Evolutionary conservation across 2,329 filamentous ascomycete species (phyloP), one percentile per base, ranked within the genome.

Genomic region (Nothophaeocryptopus gaeumannii): DNA sequence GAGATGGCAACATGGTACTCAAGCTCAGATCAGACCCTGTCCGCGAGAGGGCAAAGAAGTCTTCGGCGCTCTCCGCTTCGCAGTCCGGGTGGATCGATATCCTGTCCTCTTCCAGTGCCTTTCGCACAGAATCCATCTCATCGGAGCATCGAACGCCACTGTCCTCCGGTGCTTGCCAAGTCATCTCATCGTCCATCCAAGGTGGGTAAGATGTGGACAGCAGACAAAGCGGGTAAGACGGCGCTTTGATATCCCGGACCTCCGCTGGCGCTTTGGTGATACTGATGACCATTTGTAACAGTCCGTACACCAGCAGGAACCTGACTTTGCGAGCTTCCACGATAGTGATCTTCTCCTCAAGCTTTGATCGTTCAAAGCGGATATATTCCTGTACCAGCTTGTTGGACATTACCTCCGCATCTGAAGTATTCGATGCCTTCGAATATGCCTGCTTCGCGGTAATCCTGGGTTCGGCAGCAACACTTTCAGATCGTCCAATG

Each of bases 281-380:
- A 45, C 80, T 81, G 8, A 79, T 77, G 1, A 93, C 75, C n/a
- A 83, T 84, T 64, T 93, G 88, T 49, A 89, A 78, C 3, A 82
- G 78, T 13, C 82, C 78, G 61, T 92, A 92, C 5, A 92, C 78
- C 32, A 91, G 65, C 29, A 91, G 80, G 88, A 88, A 93, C 34
- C 88, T 78, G 12, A 90, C 79, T 67, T 89, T 91, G 35, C 88
- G 81, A 1, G 82, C 86, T 55, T 92, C 88, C 8, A 78, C 73
- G 9, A 82, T 70, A 0, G 79, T 78, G 1, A 85, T 64, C 61
- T 80, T 83, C 49, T 80, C 81, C 50, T 85, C 80, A 0, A 72
- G 70, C 53, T 78, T 82, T 14, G 73, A 70, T 2, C 78, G 74
- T 62, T 93, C 88, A 48, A 91, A 92, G 2, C 74, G 75, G 3